A percentile compares a stretch with the other conserved stretches of the same genome.
Evolutionary conservation across 495 filamentous ascomycete genomes (phyloP).

Genomic region (Rhypophila decipiens): DNA sequence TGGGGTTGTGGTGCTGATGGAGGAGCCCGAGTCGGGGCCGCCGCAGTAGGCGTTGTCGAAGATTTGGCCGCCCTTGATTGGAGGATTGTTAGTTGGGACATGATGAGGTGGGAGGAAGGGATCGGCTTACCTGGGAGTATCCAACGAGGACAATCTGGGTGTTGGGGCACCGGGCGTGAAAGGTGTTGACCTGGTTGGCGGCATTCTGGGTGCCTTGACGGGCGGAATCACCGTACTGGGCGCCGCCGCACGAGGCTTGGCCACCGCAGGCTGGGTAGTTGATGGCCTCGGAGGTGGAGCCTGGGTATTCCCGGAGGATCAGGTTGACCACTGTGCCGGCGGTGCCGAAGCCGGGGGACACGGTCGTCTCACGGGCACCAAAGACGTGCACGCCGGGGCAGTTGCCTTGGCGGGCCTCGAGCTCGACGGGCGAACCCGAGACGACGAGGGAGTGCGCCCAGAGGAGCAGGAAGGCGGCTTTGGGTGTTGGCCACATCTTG

Average conservation of each 20-base stretch:
- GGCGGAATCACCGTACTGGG: slow-evolving; percentile 49
- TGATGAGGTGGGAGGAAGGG: too few species aligned
- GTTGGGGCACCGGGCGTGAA: slow-evolving; percentile 46
- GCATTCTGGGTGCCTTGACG: slow-evolving; percentile 46
- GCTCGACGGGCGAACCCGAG: slow-evolving; percentile 22
- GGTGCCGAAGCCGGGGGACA: slow-evolving; percentile 48
- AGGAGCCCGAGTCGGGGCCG: slow-evolving; percentile 34
- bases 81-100: slow-evolving; percentile 6
- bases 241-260: slow-evolving; percentile 38
- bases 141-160: slow-evolving; percentile 55
- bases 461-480: slow-evolving; percentile 21
- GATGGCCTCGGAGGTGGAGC: slow-evolving; percentile 52
- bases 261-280: slow-evolving; percentile 45
- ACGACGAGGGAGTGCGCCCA: slow-evolving; percentile 22
- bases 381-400: slow-evolving; percentile 55
- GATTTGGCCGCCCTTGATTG: slow-evolving; percentile 53
- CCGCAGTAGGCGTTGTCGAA: slow-evolving; percentile 59
- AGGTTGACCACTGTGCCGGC: slow-evolving; percentile 48
- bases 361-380: slow-evolving; percentile 60
- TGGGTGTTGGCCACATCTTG: slow-evolving; percentile 28
- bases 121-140: slow-evolving; percentile 49
- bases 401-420: slow-evolving; percentile 24
- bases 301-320: slow-evolving; percentile 44
- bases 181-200: slow-evolving; percentile 46
- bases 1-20: slow-evolving; percentile 18